Evolutionary conservation across 2,329 filamentous ascomycete species (phyloP).

Genomic region (Botryotinia globosa): DNA sequence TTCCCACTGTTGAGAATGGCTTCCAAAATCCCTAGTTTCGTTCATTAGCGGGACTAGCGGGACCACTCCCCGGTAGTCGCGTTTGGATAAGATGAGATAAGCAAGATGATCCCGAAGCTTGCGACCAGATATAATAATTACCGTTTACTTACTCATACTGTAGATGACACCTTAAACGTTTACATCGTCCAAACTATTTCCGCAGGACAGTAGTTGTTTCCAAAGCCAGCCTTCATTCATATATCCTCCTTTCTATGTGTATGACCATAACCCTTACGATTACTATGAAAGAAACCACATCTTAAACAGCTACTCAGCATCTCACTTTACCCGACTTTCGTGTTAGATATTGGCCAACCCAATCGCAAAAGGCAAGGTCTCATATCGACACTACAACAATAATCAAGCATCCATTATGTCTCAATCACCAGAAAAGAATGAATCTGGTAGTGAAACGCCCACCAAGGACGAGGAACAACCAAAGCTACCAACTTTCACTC

Average conservation of each 20-base stretch:
- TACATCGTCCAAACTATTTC: not conserved
- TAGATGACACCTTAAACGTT: not conserved
- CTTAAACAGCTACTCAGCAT: constrained; percentile 5
- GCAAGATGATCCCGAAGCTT: constrained; percentile 1
- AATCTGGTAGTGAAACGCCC: constrained; percentile 22
- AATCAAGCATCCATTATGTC: constrained; percentile 26
- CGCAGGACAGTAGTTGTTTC: not conserved
- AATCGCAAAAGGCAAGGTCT: not conserved
- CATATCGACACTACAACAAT: not conserved
- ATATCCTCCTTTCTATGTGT: no score
- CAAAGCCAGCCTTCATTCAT: not conserved
- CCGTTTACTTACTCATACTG: not conserved
- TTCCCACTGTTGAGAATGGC: not conserved
- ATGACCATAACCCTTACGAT: not conserved
- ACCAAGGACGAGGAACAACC: constrained; percentile 28
- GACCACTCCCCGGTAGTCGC: not conserved
- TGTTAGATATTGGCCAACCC: not conserved
- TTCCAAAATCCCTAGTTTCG: not conserved
- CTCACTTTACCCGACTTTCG: not conserved
- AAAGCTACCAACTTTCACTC: constrained; percentile 45
- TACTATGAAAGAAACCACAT: constrained; percentile 8
- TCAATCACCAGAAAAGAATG: constrained; percentile 22
- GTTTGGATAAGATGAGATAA: constrained; percentile 8
- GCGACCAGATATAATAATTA: constrained; percentile 5
- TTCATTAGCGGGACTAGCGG: not conserved